phyloP scores from a whole-genome alignment of 148 eudicot genomes.

The Camellia japonica region DNA sequence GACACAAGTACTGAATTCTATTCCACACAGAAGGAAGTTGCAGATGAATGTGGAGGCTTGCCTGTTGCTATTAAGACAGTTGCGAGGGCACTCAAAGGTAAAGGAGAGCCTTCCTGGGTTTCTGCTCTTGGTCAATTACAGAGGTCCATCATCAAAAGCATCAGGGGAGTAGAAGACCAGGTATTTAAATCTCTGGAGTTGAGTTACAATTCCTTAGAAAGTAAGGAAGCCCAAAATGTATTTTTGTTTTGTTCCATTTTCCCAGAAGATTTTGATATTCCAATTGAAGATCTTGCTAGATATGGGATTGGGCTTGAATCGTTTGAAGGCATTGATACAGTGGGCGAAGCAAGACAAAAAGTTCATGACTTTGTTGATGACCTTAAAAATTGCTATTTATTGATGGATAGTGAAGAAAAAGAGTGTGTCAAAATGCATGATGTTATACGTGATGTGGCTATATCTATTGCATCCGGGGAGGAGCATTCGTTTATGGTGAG shows the following conservation, averaged over 20 bases:
- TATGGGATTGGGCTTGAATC: slow-evolving; percentile 10
- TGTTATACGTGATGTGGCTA: slow-evolving; percentile 14
- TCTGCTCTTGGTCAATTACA: slow-evolving; percentile 7
- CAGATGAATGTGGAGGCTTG: slow-evolving; percentile 13
- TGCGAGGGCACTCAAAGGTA: slow-evolving; percentile 1
- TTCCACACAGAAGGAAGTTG: neutral
- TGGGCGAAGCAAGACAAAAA: slow-evolving; percentile 6
- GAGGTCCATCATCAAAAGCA: neutral
- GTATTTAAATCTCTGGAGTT: neutral
- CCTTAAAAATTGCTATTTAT: slow-evolving; percentile 9
- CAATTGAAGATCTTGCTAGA: neutral
- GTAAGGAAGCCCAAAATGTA: neutral
- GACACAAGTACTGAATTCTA: neutral
- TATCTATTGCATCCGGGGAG: slow-evolving; percentile 3
- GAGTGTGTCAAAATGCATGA: slow-evolving; percentile 23
- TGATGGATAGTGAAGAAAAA: neutral
- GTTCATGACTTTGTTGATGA: neutral
- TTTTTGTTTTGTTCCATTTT: slow-evolving; percentile 14
- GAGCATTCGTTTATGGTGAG: slow-evolving; percentile 1
- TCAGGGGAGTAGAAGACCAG: neutral
- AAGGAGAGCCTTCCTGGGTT: neutral
- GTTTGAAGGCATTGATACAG: neutral
- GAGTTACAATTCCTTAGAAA: no score
- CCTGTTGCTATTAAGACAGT: slow-evolving; percentile 14
- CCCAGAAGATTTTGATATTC: neutral